Base-by-base conservation (phyloP, 768 basidiomycete genomes). In the Agrocybe chaxingu region DNA sequence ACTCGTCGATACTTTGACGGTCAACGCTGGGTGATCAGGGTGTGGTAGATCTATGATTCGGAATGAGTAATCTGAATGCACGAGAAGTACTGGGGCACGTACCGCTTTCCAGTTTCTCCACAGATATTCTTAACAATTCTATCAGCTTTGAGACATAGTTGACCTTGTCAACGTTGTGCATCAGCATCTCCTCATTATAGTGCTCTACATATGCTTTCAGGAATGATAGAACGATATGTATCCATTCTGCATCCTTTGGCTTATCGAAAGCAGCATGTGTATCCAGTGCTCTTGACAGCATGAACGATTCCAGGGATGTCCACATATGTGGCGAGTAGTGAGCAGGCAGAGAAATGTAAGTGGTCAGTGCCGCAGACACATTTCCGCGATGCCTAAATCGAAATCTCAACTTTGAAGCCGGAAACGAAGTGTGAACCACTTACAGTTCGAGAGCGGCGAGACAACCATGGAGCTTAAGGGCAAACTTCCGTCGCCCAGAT, bases 391-490 rank as follows among this genome's bases (percentile, higher is more conserved):
- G 78, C 5, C 92, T 94, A 54, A 29, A 41, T 45, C 9, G 10
- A 30, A 24, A 48, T 37, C 24, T 35, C 32, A 53, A 42, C 5
- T 24, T 42, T 38, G 12, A 7, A 18, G 18, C 37, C 13, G 24
- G 8, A 11, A 30, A 50, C n/a, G 35, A 13, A 30, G 35, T 24
- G 30, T 13, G 9, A 44, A 13, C 18, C 29, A 70, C 92, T 56
- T 71, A 98, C 96, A 87, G 66, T 56, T 98, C 94, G 34, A 98
- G 78, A 11, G 89, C 90, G 3, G 94, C 96, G 11, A 98, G 73
- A 59, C 80, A 85, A 1, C 89, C 91, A 54, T 94, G 89, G 43
- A 98, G 68, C 57, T 87, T 88, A 33, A 95, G 70, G 8, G 92
- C 93, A 62, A 88, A 91, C 60, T 96, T 89, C 43, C 85, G 78